Conservation (phyloP, 805 yeast genomes). For the Pichia exigua region DNA sequence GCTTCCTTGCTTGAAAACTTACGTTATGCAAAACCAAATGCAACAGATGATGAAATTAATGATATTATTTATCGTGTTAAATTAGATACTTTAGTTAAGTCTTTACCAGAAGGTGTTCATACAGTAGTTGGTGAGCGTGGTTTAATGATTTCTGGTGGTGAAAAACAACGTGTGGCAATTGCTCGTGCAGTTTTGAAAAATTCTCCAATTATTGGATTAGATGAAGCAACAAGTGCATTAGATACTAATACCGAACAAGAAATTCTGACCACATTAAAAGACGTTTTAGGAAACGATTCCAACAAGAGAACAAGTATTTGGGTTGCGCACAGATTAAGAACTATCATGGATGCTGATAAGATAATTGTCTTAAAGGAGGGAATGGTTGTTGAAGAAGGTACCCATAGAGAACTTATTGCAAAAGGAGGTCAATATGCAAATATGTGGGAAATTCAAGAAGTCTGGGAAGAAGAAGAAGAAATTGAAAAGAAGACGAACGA, state of each 20-base stretch:
- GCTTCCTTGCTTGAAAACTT: conserved; percentile 84
- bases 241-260: conserved; percentile 95
- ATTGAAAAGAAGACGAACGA: not conserved
- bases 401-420: conserved; percentile 55
- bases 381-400: conserved; percentile 78
- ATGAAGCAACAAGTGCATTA: conserved; percentile 93
- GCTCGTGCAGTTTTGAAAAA: conserved; percentile 81
- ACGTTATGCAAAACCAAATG: conserved; percentile 70
- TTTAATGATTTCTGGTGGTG: conserved; percentile 99
- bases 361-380: conserved; percentile 83
- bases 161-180: conserved; percentile 90
- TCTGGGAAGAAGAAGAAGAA: conserved; percentile 6
- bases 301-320: conserved; percentile 63
- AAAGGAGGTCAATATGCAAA: conserved; percentile 61
- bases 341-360: conserved; percentile 90
- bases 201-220: conserved; percentile 88
- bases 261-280: conserved; percentile 63
- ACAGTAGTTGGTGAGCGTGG: conserved; percentile 96
- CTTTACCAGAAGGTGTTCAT: conserved; percentile 74
- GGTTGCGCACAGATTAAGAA: conserved; percentile 89
- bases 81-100: conserved; percentile 51
- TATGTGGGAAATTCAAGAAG: conserved; percentile 89
- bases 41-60: conserved; percentile 64
- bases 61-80: conserved; percentile 63
- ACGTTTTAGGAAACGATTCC: conserved; percentile 43